Evolutionary conservation across 208 protist genomes (phyloP).

Genomic region (Leptomonas seymouri): DNA sequence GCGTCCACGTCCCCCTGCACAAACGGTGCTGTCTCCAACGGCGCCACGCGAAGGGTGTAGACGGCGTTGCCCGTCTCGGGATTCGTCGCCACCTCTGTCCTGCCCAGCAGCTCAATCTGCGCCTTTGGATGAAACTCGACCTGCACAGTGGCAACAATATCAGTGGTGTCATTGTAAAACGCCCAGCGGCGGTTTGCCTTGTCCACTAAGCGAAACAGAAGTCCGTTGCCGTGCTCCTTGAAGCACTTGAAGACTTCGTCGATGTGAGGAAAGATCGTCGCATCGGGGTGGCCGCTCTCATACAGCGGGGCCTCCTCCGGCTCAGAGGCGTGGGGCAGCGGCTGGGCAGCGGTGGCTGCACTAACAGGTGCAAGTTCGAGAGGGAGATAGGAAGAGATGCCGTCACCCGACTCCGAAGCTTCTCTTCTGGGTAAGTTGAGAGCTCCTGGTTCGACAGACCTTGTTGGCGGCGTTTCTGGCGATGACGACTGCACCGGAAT

Average conservation of each 20-base stretch:
- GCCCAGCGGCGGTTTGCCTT: slow-evolving; percentile 42
- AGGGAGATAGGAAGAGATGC: not conserved
- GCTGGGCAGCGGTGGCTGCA: slow-evolving; percentile 21
- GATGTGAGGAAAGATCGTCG: slow-evolving; percentile 30
- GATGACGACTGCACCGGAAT: slow-evolving; percentile 29
- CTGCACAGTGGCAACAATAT: slow-evolving; percentile 48
- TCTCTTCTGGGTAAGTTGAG: not conserved
- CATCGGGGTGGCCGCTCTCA: slow-evolving; percentile 52
- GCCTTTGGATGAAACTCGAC: slow-evolving; percentile 47
- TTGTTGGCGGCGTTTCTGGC: slow-evolving; percentile 8
- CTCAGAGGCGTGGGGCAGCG: slow-evolving; percentile 4
- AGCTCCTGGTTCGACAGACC: slow-evolving; percentile 1
- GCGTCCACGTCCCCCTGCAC: slow-evolving; percentile 50
- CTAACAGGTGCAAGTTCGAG: not conserved
- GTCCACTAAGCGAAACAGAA: slow-evolving; percentile 82
- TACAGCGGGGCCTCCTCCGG: slow-evolving; percentile 37
- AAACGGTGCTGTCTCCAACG: slow-evolving; percentile 66
- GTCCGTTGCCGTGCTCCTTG: slow-evolving; percentile 76
- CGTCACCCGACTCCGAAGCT: not conserved
- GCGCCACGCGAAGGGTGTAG: slow-evolving; percentile 52
- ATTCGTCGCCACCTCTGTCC: slow-evolving; percentile 36
- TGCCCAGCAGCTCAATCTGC: slow-evolving; percentile 44
- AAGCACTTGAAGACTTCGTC: slow-evolving; percentile 78
- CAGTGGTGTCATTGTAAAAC: slow-evolving; percentile 83
- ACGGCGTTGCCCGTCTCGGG: slow-evolving; percentile 44